A percentile compares a stretch with the other conserved stretches of the same genome.
phyloP scores from a whole-genome alignment of 106 monocot species.

The Gastrodia elata region DNA sequence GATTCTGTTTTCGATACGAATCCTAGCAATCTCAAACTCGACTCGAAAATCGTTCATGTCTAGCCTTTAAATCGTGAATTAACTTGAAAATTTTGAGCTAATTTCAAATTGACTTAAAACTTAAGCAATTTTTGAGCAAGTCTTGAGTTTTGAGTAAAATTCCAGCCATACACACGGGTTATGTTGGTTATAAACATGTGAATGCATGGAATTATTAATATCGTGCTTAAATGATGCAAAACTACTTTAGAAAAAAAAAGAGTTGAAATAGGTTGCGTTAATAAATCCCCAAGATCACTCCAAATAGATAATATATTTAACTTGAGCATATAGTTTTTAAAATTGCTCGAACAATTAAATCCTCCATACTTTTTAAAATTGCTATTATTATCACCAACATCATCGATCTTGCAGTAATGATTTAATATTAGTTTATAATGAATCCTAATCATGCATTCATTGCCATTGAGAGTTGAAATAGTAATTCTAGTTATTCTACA shows the following conservation, averaged over 20 bases:
- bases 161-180: no score
- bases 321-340: neutral
- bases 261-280: neutral
- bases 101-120: no score
- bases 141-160: no score
- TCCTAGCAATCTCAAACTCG: no score
- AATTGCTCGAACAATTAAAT: neutral
- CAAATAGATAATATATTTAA: neutral
- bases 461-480: neutral
- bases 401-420: neutral
- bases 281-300: neutral
- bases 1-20: no score
- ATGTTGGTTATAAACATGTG: neutral
- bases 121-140: no score
- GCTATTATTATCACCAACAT: neutral
- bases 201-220: neutral
- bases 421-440: neutral
- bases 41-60: no score
- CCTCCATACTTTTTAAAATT: neutral
- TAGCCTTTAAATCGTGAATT: no score
- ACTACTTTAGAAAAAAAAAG: neutral
- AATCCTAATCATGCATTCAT: neutral
- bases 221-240: neutral
- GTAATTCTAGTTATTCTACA: neutral
- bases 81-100: no score